These are phyloP conservation scores for Talaromyces sp. DNA, from an alignment of 2,329 filamentous ascomycete genomes.

Conservation along the genomic window DNA sequence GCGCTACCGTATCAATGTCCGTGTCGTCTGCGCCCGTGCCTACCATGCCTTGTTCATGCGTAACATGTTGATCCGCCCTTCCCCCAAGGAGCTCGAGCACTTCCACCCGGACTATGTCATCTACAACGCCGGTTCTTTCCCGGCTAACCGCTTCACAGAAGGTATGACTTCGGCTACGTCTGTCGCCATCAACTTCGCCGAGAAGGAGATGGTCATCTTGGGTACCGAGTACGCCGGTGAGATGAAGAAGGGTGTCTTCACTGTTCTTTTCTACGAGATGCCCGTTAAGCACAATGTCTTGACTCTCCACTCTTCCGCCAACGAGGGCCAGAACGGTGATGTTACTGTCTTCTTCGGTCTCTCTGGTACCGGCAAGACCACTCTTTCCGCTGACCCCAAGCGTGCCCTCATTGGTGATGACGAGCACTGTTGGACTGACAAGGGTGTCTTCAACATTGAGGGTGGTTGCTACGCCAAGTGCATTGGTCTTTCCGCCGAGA, in stretches of 20 bases:
- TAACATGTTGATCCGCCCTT: conserved; percentile 98
- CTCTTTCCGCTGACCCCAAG: conserved; percentile 93
- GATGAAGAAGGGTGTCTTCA: conserved; percentile 99
- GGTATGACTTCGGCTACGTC: conserved; percentile 99
- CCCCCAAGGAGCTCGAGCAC: conserved; percentile 84
- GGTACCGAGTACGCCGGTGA: conserved; percentile 97
- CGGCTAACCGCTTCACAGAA: conserved; percentile 94
- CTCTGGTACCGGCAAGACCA: conserved; percentile 98
- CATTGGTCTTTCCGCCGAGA: conserved; percentile 94
- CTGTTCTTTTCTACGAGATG: conserved; percentile 99
- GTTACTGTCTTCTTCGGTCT: conserved; percentile 99
- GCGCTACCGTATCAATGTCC: conserved; percentile 95
- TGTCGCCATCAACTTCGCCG: conserved; percentile 96
- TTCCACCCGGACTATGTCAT: conserved; percentile 99
- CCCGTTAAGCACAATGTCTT: conserved; percentile 99
- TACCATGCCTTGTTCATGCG: conserved; percentile 99
- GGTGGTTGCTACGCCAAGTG: conserved; percentile 99
- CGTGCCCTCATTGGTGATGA: conserved; percentile 95
- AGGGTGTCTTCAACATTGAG: conserved; percentile 98
- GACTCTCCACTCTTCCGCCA: conserved; percentile 96
- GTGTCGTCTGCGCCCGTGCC: conserved; percentile 95
- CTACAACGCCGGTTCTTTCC: conserved; percentile 98
- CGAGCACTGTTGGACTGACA: conserved; percentile 99
- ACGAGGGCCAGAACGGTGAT: conserved; percentile 90
- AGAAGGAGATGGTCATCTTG: conserved; percentile 99